Percentiles rank a stretch among this genome's conserved stretches.
Conservation (phyloP, 306 rosid genomes). For the Dryas drummondii region DNA sequence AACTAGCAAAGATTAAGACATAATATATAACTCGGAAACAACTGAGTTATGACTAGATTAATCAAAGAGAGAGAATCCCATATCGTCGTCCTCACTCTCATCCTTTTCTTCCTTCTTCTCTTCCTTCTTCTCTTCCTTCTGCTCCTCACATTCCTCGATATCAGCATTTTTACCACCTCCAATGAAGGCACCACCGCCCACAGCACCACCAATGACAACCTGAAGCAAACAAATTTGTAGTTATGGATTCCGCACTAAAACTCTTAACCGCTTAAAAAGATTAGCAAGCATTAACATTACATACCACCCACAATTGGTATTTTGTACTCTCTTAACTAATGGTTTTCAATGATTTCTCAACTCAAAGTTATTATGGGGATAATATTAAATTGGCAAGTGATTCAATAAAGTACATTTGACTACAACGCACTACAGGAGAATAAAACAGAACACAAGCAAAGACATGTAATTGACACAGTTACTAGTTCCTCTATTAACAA, state of each 20-base stretch:
- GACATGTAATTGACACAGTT: no score
- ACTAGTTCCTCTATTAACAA: neutral
- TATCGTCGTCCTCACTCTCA: conserved; percentile 62
- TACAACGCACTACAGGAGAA: neutral
- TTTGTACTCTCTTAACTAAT: neutral
- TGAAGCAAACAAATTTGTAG: conserved; percentile 10
- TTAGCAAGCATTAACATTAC: neutral
- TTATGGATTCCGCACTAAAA: neutral
- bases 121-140: neutral
- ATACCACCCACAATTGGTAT: neutral
- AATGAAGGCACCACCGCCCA: conserved; percentile 36
- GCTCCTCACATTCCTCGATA: no score
- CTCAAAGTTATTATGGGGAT: neutral
- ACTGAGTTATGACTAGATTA: conserved; percentile 31
- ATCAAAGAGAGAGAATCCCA: conserved; percentile 90
- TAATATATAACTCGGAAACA: neutral
- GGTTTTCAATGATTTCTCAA: neutral
- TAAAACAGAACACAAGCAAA: neutral
- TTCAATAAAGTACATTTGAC: neutral
- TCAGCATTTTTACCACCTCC: conserved; percentile 33
- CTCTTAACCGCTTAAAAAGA: neutral
- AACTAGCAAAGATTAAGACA: conserved; percentile 15
- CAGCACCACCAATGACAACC: conserved; percentile 72
- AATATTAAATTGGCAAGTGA: neutral
- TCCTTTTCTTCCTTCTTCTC: conserved; percentile 72